Base-by-base conservation (phyloP, 2,329 filamentous ascomycete species). In the Pestalotiopsis sp. region DNA sequence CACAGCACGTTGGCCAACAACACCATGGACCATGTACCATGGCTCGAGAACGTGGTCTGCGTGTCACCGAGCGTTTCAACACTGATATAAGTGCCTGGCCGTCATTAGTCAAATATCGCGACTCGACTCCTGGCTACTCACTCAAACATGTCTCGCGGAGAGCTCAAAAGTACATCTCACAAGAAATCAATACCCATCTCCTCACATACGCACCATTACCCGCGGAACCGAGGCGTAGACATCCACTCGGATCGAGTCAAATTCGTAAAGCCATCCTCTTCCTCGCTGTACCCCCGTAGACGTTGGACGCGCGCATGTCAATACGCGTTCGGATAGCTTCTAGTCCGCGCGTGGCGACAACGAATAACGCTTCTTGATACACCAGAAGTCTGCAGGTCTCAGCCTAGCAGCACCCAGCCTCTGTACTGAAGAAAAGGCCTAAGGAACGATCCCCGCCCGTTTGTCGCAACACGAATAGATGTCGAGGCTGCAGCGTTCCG, bases 311-410 rank as follows among this genome's bases (percentile, higher is more conserved):
- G 17, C 27, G 27, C 23, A 27, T 23, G 23, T 3, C 23, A 23
- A 59, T 23, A 59, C 23, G 57, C 23, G 25, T 27, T 59, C 57
- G 57, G 45, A n/a, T 52, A 20, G 45, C 45, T 52, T 45, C 41
- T 45, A 17, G 41, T 17, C 45, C 17, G 45, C 45, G 45, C 45
- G 45, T 52, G 45, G 45, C 45, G 20, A 52, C 9, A 52, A 36
- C 36, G 36, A 36, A n/a, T 7, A 20, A 39, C 59, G 31, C 59
- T 36, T 62, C 25, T 62, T 39, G 59, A 17, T 20, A 39, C 25
- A 62, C 59, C 38, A 59, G 57, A 59, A 59, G 57, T 20, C 38
- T 62, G 59, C 20, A 62, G 59, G 59, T 62, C 27, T 62, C 59
- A 62, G 59, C 31, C 59, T 52, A 20, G 45, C 45, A n/a, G 45